These are phyloP conservation scores for Globisporangium polare DNA, from an alignment of 352 stramenopile species.

Conservation along the genomic window DNA sequence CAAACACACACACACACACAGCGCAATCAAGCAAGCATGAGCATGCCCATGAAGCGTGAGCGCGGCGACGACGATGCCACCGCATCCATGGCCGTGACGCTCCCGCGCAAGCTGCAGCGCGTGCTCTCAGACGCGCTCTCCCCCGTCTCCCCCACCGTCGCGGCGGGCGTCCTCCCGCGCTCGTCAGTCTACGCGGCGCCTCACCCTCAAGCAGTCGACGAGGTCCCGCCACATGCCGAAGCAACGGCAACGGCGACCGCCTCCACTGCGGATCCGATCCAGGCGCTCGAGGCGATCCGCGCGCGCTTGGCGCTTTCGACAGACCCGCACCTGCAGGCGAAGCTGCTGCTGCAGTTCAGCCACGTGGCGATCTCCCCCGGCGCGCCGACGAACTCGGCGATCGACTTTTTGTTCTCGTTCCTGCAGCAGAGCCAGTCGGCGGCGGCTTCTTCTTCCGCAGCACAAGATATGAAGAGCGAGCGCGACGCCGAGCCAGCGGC, in stretches of 20 bases:
- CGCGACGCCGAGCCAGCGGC: constrained; percentile 1
- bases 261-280: constrained; percentile 16
- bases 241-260: not conserved
- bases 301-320: constrained; percentile 30
- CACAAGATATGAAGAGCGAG: constrained; percentile 13
- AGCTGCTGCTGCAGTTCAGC: constrained; percentile 59
- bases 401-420: constrained; percentile 83
- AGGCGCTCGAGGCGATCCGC: constrained; percentile 34
- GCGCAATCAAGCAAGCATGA: too few species aligned
- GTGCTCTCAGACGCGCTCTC: not conserved
- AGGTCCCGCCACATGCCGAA: not conserved
- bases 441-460: constrained; percentile 7
- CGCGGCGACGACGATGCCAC: not conserved
- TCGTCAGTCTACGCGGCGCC: not conserved
- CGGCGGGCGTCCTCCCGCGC: constrained; percentile 14
- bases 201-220: not conserved
- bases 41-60: constrained; percentile 9
- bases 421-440: constrained; percentile 54
- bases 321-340: constrained; percentile 60
- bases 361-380: constrained; percentile 34
- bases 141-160: constrained; percentile 13
- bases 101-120: constrained; percentile 8
- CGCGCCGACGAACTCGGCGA: constrained; percentile 47
- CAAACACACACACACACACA: too few species aligned
- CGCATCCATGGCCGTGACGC: not conserved